A percentile compares a stretch with the other conserved stretches of the same genome.
Evolutionary conservation across 2,329 filamentous ascomycete species (phyloP).

Genomic region (Chaetomiaceae sp.): DNA sequence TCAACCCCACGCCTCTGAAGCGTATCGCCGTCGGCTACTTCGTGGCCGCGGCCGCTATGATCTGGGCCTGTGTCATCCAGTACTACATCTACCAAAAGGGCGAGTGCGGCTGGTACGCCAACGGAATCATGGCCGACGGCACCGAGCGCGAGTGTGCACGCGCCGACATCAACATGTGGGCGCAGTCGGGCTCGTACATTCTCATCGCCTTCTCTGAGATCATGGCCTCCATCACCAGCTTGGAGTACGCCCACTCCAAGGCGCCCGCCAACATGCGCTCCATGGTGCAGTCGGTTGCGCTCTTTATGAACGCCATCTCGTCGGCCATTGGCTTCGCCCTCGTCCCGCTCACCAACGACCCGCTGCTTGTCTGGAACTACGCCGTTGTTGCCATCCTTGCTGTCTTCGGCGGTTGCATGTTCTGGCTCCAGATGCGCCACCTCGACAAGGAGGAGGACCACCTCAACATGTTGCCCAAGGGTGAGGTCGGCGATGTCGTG

Average conservation of each 20-base stretch:
- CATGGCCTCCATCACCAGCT: conserved; percentile 49
- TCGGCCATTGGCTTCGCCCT: conserved; percentile 62
- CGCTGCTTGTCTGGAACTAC: conserved; percentile 72
- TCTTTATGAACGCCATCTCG: conserved; percentile 66
- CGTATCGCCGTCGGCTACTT: conserved; percentile 69
- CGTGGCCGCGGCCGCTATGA: conserved; percentile 56
- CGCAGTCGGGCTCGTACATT: conserved; percentile 48
- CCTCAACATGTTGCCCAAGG: conserved; percentile 49
- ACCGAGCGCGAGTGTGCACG: conserved; percentile 44
- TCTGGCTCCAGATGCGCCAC: conserved; percentile 61
- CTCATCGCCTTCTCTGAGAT: conserved; percentile 48
- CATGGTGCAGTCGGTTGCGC: conserved; percentile 62
- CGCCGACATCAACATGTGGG: conserved; percentile 59
- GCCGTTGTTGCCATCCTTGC: conserved; percentile 61
- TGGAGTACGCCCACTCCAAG: conserved; percentile 74
- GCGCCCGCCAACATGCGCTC: conserved; percentile 73
- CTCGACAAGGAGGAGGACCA: conserved; percentile 60
- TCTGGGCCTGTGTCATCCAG: conserved; percentile 51
- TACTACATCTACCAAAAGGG: conserved; percentile 62
- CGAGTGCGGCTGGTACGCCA: conserved; percentile 48
- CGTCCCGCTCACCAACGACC: conserved; percentile 46
- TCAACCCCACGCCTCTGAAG: conserved; percentile 70
- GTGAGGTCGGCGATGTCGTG: conserved; percentile 11
- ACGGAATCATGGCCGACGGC: conserved; percentile 34
- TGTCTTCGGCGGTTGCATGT: conserved; percentile 57